A percentile compares a stretch with the other conserved stretches of the same genome.
Evolutionary conservation across 345 rosid genomes (phyloP).

Genomic region (Euphorbia tirucalli): DNA sequence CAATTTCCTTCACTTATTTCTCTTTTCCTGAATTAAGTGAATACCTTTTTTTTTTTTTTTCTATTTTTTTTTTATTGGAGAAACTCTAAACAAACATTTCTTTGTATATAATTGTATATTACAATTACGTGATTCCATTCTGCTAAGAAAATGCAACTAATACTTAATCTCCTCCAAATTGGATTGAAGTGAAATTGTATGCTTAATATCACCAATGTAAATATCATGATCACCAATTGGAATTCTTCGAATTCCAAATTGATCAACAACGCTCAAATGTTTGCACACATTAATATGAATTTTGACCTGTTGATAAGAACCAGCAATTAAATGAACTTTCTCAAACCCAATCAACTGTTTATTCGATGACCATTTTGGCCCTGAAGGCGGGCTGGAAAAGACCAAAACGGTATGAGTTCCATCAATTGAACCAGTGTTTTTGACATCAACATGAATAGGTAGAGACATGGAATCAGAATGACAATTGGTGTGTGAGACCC

Average conservation of each 20-base stretch:
- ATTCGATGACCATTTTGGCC: slow-evolving; percentile 41
- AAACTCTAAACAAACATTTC: not conserved
- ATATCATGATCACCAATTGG: slow-evolving; percentile 77
- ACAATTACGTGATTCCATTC: too few species aligned
- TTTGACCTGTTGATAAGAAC: slow-evolving; percentile 45
- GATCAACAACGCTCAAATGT: slow-evolving; percentile 74
- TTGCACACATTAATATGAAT: slow-evolving; percentile 64
- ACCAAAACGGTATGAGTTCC: slow-evolving; percentile 79
- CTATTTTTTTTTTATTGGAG: not conserved
- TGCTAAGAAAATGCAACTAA: too few species aligned
- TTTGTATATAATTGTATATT: not conserved
- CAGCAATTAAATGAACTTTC: slow-evolving; percentile 58
- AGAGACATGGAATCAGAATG: slow-evolving; percentile 27
- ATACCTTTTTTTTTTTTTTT: too few species aligned
- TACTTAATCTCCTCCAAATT: slow-evolving; percentile 34
- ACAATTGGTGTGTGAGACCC: slow-evolving; percentile 59
- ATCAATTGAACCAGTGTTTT: slow-evolving; percentile 63
- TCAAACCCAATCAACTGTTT: slow-evolving; percentile 71
- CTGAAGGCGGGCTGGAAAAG: slow-evolving; percentile 54
- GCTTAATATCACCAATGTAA: slow-evolving; percentile 78
- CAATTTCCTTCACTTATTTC: not conserved
- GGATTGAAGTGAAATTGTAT: slow-evolving; percentile 64
- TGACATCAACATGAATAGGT: slow-evolving; percentile 51
- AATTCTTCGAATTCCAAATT: slow-evolving; percentile 74
- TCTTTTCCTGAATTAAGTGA: not conserved